phyloP scores from a whole-genome alignment of 1,284 basidiomycete genomes.

The Austropuccinia psidii region DNA sequence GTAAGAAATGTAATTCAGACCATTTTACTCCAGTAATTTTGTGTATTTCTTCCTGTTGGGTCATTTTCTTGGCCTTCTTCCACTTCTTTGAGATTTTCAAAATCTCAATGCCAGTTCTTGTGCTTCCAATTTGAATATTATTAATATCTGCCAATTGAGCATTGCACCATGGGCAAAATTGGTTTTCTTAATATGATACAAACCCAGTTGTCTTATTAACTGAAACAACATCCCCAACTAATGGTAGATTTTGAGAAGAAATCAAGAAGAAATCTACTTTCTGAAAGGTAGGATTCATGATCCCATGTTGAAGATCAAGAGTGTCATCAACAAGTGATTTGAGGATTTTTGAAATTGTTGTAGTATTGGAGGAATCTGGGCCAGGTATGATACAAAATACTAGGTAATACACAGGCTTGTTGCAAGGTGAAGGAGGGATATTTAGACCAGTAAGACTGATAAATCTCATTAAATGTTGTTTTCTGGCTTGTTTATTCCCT shows the following conservation, averaged over 20 bases:
- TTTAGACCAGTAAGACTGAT: slow-evolving; percentile 36
- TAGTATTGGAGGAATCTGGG: slow-evolving; percentile 15
- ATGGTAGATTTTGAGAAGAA: neutral
- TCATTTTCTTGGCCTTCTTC: neutral
- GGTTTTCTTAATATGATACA: neutral
- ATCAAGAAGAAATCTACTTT: neutral
- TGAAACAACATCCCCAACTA: slow-evolving; percentile 1
- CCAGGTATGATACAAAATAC: slow-evolving; percentile 36
- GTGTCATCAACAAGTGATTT: slow-evolving; percentile 17
- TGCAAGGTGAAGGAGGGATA: slow-evolving; percentile 24
- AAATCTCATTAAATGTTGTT: slow-evolving; percentile 35
- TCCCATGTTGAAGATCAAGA: slow-evolving; percentile 21
- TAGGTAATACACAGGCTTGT: slow-evolving; percentile 25
- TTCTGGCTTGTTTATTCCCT: too few species aligned
- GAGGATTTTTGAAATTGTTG: slow-evolving; percentile 32
- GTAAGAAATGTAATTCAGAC: slow-evolving; percentile 10
- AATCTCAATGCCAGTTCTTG: neutral
- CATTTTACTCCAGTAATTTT: neutral
- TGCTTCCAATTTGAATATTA: neutral
- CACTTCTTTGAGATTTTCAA: neutral
- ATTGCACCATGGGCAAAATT: slow-evolving; percentile 16
- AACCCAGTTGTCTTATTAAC: neutral
- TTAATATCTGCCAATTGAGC: neutral
- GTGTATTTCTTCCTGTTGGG: neutral
- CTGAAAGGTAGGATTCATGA: slow-evolving; percentile 5